Base-by-base conservation (phyloP, 2,329 filamentous ascomycete genomes). In the Aureobasidium uvarum region DNA sequence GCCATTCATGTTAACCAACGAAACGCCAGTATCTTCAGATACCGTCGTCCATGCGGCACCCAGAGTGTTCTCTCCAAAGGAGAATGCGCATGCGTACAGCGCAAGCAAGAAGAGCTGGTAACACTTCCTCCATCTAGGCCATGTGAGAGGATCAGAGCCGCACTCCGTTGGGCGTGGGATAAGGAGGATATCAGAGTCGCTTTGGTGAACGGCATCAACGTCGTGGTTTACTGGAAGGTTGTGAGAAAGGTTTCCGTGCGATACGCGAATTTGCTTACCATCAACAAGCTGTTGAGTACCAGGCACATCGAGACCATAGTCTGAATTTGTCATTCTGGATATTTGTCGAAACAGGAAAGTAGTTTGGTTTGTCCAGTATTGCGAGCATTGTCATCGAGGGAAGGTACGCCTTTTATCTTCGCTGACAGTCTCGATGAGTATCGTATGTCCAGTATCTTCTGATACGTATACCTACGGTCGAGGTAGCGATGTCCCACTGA, bases 41-140 rank as follows among this genome's bases (percentile, higher is more conserved):
- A 79, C 75, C 13, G 74, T 74, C 0, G 77, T 78, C 77, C 77
- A 79, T 51, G 77, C 75, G 18, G 77, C 77, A n/a, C 77, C 77
- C 46, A 76, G 73, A 43, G 75, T 77, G 60, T 78, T 79, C 65
- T 79, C 77, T 16, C 76, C 77, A 64, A 75, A 78, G 1, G 76
- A 78, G 66, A 77, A 76, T 1, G 77, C 74, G 46, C 77, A 79
- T 2, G 77, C 77, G 59, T 79, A 80, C 1, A 77, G 65, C 1
- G 77, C 74, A 1, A 78, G 74, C 4, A 80, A 66, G 64, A 77
- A 76, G 1, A 79, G 71, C 13, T 76, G 75, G 68, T 76, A 79
- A 67, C 74, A 73, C 51, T 79, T 79, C 67, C 79, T 78, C 59
- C 67, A 70, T 50, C 65, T 71, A 13, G 72, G 64, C 76, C 77